Conservation (phyloP, 257 asterid species). For the Solanum clarkiae region DNA sequence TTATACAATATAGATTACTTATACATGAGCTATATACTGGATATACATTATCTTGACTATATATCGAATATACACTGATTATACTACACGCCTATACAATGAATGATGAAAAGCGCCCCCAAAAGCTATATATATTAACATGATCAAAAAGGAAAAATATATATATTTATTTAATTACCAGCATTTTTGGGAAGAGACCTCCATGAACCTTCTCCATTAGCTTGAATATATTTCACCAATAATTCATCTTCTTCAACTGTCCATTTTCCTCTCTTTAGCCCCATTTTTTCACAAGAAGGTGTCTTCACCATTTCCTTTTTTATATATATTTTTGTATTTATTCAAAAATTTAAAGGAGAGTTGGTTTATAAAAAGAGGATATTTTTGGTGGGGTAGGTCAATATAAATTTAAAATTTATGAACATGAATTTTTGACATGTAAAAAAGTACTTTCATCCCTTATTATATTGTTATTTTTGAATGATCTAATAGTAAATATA, state of each 20-base stretch:
- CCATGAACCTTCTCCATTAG: constrained; percentile 68
- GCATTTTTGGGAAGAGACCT: constrained; percentile 65
- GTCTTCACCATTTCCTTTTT: constrained; percentile 30
- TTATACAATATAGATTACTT: too few relatives aligned
- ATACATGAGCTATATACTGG: too few relatives aligned
- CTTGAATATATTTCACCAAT: constrained; percentile 32
- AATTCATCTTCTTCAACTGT: constrained; percentile 52
- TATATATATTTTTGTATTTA: not conserved
- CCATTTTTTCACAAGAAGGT: constrained; percentile 61
- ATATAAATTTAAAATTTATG: not conserved
- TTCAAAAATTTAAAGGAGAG: not conserved
- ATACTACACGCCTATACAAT: too few relatives aligned
- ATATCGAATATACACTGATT: too few relatives aligned
- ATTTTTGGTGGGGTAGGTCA: not conserved
- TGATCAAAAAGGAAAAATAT: not conserved
- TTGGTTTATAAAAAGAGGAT: not conserved
- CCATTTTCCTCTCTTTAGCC: constrained; percentile 64
- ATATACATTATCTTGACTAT: too few relatives aligned
- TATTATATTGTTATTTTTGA: not conserved
- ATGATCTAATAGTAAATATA: too few relatives aligned
- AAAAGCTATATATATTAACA: too few relatives aligned
- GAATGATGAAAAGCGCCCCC: too few relatives aligned
- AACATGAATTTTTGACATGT: not conserved
- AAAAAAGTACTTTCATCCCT: not conserved
- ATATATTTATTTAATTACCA: constrained; percentile 14